Conservation (phyloP, 768 basidiomycete genomes). For the Scleroderma citrinum region DNA sequence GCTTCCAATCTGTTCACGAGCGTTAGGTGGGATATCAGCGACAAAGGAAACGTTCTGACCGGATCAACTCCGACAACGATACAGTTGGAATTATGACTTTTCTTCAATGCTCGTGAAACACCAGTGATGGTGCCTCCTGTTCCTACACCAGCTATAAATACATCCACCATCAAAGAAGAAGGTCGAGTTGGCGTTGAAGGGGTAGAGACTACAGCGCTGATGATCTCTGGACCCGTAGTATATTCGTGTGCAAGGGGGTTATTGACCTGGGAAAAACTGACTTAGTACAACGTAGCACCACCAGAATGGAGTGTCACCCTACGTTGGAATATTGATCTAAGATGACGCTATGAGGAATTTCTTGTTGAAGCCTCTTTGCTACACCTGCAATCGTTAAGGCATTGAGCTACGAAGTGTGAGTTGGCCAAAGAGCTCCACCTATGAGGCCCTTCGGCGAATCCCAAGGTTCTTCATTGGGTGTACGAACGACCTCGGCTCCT, state of each 20-base stretch:
- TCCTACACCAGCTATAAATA: constrained; percentile 80
- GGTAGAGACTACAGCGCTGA: constrained; percentile 64
- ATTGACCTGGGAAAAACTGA: constrained; percentile 42
- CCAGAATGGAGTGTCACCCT: constrained; percentile 17
- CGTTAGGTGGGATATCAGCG: constrained; percentile 1
- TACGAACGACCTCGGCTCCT: constrained; percentile 92
- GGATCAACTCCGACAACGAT: constrained; percentile 91
- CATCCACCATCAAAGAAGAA: constrained; percentile 74
- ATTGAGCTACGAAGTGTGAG: constrained; percentile 69
- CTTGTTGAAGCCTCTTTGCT: constrained; percentile 68
- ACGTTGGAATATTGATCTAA: constrained; percentile 89
- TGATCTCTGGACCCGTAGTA: constrained; percentile 89
- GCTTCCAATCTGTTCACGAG: constrained; percentile 65
- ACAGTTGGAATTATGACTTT: constrained; percentile 64
- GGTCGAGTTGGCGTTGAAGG: constrained; percentile 51
- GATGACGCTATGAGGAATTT: constrained; percentile 82
- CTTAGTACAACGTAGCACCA: background rate
- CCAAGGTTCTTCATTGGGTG: constrained; percentile 85
- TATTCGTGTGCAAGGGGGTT: constrained; percentile 91
- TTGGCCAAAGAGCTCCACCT: constrained; percentile 51
- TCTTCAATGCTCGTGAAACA: constrained; percentile 75
- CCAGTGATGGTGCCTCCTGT: constrained; percentile 96
- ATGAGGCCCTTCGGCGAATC: constrained; percentile 89
- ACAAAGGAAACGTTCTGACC: constrained; percentile 37
- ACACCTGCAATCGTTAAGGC: constrained; percentile 85